These are phyloP conservation scores for Phytophthora pini DNA, from an alignment of 352 stramenopile species.

Conservation along the genomic window DNA sequence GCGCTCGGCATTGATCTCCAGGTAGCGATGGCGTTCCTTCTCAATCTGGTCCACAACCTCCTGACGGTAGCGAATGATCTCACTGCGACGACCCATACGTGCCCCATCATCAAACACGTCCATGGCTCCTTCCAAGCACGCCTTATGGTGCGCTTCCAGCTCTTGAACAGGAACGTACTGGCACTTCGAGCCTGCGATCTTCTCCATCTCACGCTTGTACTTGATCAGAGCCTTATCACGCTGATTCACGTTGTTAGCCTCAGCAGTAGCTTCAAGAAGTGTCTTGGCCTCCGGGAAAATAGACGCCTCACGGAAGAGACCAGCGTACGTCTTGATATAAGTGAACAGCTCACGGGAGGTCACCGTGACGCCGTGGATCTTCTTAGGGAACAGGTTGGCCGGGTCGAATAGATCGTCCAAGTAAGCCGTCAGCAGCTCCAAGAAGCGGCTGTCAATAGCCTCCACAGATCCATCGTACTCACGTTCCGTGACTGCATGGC, in stretches of 20 bases:
- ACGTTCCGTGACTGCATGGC: constrained; percentile 96
- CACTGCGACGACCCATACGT: constrained; percentile 94
- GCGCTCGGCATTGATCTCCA: constrained; percentile 94
- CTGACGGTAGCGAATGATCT: constrained; percentile 90
- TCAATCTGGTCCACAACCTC: constrained; percentile 90
- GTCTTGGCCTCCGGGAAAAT: constrained; percentile 98
- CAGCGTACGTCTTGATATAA: constrained; percentile 97
- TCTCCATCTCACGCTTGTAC: constrained; percentile 97
- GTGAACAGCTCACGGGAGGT: constrained; percentile 94
- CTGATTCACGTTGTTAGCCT: constrained; percentile 98
- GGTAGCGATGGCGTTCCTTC: constrained; percentile 90
- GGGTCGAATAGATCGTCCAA: constrained; percentile 94
- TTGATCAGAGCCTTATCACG: constrained; percentile 80
- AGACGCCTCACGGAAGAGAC: constrained; percentile 95
- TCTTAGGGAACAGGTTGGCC: constrained; percentile 91
- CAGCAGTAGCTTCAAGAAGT: constrained; percentile 96
- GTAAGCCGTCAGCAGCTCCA: constrained; percentile 95
- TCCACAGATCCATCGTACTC: constrained; percentile 96
- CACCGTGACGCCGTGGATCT: constrained; percentile 94
- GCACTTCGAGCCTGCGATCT: constrained; percentile 83
- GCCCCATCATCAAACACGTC: constrained; percentile 94
- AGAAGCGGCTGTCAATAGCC: constrained; percentile 95
- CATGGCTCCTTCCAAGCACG: constrained; percentile 84
- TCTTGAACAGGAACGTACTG: constrained; percentile 91
- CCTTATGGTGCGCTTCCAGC: constrained; percentile 89